Percentiles rank a stretch among this genome's conserved stretches.
These are phyloP conservation scores for Mycena capillaripes DNA, from an alignment of 768 basidiomycete species.

Conservation along the genomic window DNA sequence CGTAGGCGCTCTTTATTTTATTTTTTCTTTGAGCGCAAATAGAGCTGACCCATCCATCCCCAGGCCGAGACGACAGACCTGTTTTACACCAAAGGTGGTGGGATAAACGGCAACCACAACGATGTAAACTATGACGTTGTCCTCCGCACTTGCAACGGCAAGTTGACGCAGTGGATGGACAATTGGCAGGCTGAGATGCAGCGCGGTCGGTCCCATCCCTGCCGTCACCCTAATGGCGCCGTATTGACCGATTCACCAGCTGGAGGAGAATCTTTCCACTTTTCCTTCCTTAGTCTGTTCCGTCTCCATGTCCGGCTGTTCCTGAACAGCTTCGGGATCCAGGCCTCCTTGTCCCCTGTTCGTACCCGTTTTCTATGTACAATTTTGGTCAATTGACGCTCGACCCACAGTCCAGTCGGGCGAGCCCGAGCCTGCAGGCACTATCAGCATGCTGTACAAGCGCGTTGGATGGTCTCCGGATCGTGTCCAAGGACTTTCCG, in stretches of 20 bases:
- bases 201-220: constrained; percentile 60
- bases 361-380: constrained; percentile 40
- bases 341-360: constrained; percentile 71
- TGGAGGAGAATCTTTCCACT: constrained; percentile 81
- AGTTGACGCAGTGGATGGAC: constrained; percentile 80
- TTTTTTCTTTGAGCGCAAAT: background rate
- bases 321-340: constrained; percentile 87
- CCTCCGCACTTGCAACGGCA: constrained; percentile 78
- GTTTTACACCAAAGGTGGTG: constrained; percentile 67
- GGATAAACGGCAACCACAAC: constrained; percentile 57
- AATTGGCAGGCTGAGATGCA: constrained; percentile 83
- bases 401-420: constrained; percentile 62
- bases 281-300: constrained; percentile 82
- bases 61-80: constrained; percentile 87
- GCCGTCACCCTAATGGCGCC: background rate
- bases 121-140: constrained; percentile 84
- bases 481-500: constrained; percentile 82
- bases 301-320: constrained; percentile 84
- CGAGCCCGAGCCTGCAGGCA: constrained; percentile 75
- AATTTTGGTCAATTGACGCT: constrained; percentile 18
- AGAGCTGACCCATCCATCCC: constrained; percentile 23
- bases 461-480: constrained; percentile 77
- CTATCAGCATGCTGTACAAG: constrained; percentile 81
- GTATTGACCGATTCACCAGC: constrained; percentile 55
- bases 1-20: constrained; percentile 57